Evolutionary conservation across 306 rosid genomes (phyloP).

Genomic region (Begonia masoniana): DNA sequence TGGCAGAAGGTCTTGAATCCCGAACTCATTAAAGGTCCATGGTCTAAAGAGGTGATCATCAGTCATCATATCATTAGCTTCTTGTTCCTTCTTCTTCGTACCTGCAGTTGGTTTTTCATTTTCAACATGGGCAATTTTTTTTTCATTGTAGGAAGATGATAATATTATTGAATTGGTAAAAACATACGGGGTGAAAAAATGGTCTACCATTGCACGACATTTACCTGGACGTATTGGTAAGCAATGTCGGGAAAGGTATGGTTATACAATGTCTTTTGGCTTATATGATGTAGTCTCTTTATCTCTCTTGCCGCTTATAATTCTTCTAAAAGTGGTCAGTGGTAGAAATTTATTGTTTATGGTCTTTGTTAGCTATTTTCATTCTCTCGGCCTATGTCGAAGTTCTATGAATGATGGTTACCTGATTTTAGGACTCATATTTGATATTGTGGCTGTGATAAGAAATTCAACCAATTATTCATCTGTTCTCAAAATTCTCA

Average conservation of each 20-base stretch:
- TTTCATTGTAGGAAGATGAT: constrained; percentile 71
- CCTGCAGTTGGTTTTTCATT: not conserved
- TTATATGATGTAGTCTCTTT: no score
- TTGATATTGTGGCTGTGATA: not conserved
- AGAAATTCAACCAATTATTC: not conserved
- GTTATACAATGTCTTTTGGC: not conserved
- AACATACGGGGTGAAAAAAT: constrained; percentile 80
- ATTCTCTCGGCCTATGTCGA: no score
- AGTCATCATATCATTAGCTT: not conserved
- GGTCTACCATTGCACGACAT: constrained; percentile 89
- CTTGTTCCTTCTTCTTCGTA: not conserved
- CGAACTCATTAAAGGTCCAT: constrained; percentile 93
- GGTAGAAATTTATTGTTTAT: not conserved
- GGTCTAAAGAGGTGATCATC: constrained; percentile 89
- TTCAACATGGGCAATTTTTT: not conserved
- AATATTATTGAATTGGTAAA: constrained; percentile 59
- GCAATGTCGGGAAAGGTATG: constrained; percentile 99
- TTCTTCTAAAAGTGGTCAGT: not conserved
- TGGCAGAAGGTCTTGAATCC: constrained; percentile 99
- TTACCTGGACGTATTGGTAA: constrained; percentile 99
- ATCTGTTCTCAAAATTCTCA: not conserved
- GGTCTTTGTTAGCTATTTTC: not conserved
- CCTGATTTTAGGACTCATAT: not conserved
- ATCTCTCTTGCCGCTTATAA: no score
- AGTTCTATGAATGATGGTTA: not conserved